A percentile compares a stretch with the other conserved stretches of the same genome.
Evolutionary conservation across 768 basidiomycete genomes (phyloP).

Genomic region (Kwoniella dejecticola): DNA sequence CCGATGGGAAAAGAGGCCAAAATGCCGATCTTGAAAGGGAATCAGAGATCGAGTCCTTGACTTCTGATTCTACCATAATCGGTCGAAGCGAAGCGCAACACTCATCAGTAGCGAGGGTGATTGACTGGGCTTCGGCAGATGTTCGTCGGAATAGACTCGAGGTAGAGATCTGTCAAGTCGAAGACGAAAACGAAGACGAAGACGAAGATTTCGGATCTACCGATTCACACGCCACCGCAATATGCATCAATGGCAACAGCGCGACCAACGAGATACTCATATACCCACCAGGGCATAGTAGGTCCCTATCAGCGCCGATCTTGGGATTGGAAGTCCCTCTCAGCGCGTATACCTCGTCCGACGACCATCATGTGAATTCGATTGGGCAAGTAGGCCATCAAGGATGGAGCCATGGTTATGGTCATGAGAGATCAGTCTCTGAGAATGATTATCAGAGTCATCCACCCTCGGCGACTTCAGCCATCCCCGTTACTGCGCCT

Average conservation of each 20-base stretch:
- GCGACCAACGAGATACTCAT: slow-evolving; percentile 33
- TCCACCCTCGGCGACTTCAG: not conserved
- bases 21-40: not conserved
- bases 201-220: slow-evolving; percentile 1
- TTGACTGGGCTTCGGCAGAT: not conserved
- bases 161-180: no score
- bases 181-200: not conserved
- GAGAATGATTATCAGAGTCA: not conserved
- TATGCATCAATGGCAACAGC: not conserved
- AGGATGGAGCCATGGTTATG: not conserved
- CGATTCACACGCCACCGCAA: not conserved
- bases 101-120: no score
- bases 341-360: not conserved
- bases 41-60: no score
- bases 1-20: not conserved
- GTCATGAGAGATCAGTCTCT: slow-evolving; percentile 5
- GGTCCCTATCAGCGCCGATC: slow-evolving; percentile 16
- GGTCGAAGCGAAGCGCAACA: no score
- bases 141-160: not conserved
- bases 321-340: slow-evolving; percentile 11
- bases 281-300: slow-evolving; percentile 26
- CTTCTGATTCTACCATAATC: no score
- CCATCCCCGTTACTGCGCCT: not conserved
- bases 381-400: not conserved
- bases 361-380: not conserved